A percentile compares a stretch with the other conserved stretches of the same genome.
phyloP scores from a whole-genome alignment of 225 moss, liverwort and hornwort species.

The Physcomitrium patens region DNA sequence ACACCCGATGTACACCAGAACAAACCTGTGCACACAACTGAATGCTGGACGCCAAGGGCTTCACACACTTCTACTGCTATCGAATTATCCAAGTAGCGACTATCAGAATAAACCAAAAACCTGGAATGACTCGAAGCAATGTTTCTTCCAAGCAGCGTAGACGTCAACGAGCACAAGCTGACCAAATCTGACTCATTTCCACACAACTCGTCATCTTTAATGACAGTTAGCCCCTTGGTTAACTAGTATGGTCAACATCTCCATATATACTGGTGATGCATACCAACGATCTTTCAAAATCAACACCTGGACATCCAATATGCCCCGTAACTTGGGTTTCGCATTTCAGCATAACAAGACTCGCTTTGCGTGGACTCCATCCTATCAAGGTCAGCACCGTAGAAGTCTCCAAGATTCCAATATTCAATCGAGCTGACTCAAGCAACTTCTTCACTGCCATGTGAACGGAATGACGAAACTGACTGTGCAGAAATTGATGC shows the following conservation, averaged over 20 bases:
- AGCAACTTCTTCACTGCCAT: slow-evolving; percentile 44
- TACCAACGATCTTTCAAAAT: slow-evolving; percentile 17
- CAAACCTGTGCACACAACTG: slow-evolving; percentile 16
- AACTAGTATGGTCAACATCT: slow-evolving; percentile 13
- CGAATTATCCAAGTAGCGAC: slow-evolving; percentile 27
- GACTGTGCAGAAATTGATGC: slow-evolving; percentile 79
- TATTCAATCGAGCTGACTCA: not conserved
- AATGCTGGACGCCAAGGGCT: slow-evolving; percentile 10
- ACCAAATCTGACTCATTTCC: slow-evolving; percentile 17
- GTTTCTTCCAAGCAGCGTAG: slow-evolving; percentile 17
- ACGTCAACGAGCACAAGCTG: slow-evolving; percentile 28
- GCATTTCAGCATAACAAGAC: slow-evolving; percentile 8
- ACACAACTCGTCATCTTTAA: slow-evolving; percentile 22
- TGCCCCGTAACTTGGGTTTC: slow-evolving; percentile 12
- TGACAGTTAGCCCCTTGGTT: not conserved
- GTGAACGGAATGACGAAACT: slow-evolving; percentile 67
- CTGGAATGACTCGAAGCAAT: not conserved
- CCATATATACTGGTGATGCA: slow-evolving; percentile 1
- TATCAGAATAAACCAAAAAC: slow-evolving; percentile 7
- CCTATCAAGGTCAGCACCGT: not conserved
- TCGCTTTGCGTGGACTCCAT: slow-evolving; percentile 4
- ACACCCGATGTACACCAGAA: slow-evolving; percentile 14
- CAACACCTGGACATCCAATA: not conserved
- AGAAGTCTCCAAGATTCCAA: not conserved
- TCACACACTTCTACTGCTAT: slow-evolving; percentile 18